Evolutionary conservation across 2,329 filamentous ascomycete genomes (phyloP).

Genomic region (Cucurbitaria berberidis): DNA sequence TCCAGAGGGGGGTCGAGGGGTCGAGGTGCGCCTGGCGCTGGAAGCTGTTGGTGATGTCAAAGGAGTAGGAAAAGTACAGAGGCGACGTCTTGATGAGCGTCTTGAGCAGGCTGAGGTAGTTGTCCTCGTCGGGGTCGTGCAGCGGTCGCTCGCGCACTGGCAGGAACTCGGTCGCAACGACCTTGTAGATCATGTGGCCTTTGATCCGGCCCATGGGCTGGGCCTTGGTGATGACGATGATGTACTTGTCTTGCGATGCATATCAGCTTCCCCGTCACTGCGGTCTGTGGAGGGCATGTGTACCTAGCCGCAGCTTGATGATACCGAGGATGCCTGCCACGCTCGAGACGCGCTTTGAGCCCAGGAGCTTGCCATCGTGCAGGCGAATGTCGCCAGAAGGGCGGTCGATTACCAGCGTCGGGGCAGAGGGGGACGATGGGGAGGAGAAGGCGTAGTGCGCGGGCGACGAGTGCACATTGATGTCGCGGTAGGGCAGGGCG

Average conservation of each 20-base stretch:
- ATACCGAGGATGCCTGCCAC: constrained; percentile 94
- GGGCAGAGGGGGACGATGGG: constrained; percentile 87
- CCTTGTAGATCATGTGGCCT: constrained; percentile 95
- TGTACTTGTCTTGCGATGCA: constrained; percentile 77
- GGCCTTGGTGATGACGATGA: constrained; percentile 94
- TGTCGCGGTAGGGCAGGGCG: constrained; percentile 83
- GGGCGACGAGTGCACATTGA: constrained; percentile 91
- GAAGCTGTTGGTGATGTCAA: constrained; percentile 96
- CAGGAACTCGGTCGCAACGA: constrained; percentile 88
- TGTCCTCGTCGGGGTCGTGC: constrained; percentile 92
- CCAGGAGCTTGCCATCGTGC: constrained; percentile 76
- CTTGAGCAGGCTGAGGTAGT: constrained; percentile 82
- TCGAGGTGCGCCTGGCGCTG: constrained; percentile 87
- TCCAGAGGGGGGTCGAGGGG: constrained; percentile 78
- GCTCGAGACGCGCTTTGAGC: constrained; percentile 86
- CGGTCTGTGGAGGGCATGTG: constrained; percentile 4
- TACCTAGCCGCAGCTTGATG: constrained; percentile 91
- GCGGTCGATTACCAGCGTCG: constrained; percentile 85
- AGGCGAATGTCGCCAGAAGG: constrained; percentile 90
- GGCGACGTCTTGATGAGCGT: constrained; percentile 80
- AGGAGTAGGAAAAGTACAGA: constrained; percentile 98
- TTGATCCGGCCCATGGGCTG: constrained; percentile 88
- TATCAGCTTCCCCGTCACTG: constrained; percentile 18
- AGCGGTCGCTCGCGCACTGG: constrained; percentile 91
- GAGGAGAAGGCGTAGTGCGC: constrained; percentile 97